phyloP scores from a whole-genome alignment of 495 filamentous ascomycete species.

The Xanthoparmelia taractica region DNA sequence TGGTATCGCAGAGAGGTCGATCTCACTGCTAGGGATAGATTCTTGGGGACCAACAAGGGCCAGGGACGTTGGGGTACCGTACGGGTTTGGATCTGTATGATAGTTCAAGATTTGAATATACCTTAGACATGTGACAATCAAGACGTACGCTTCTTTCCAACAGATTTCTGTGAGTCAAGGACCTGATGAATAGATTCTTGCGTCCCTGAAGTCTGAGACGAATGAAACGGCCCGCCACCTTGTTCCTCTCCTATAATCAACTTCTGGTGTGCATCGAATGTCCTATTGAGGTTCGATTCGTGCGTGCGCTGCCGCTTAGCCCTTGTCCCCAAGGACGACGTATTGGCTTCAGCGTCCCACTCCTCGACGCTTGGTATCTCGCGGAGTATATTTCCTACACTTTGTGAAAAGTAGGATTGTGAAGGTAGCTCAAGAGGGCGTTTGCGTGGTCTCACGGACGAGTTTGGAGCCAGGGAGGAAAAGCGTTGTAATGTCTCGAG shows the following conservation, averaged over 20 bases:
- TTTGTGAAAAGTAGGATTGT: background rate
- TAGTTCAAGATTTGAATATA: background rate
- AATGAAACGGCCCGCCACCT: background rate
- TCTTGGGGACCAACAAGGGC: conserved; percentile 8
- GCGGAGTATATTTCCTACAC: background rate
- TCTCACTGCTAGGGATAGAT: background rate
- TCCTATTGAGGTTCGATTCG: background rate
- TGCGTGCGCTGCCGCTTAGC: conserved; percentile 10
- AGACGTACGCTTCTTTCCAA: conserved; percentile 18
- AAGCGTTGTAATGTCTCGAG: conserved; percentile 17
- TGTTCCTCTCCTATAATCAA: background rate
- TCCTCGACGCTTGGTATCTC: background rate
- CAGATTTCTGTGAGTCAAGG: conserved; percentile 20
- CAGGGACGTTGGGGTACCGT: conserved; percentile 24
- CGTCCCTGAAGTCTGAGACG: conserved; percentile 2
- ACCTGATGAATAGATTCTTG: conserved; percentile 19
- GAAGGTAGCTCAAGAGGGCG: conserved; percentile 10
- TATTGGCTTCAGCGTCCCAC: background rate
- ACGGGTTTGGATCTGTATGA: conserved; percentile 17
- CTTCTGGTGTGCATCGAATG: background rate
- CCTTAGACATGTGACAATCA: background rate
- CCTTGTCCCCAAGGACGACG: background rate
- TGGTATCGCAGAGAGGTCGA: conserved; percentile 10
- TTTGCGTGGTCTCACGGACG: conserved; percentile 22
- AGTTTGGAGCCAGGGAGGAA: conserved; percentile 20